Conservation (phyloP, 495 filamentous ascomycete genomes). For the Aspergillus conjunctus region DNA sequence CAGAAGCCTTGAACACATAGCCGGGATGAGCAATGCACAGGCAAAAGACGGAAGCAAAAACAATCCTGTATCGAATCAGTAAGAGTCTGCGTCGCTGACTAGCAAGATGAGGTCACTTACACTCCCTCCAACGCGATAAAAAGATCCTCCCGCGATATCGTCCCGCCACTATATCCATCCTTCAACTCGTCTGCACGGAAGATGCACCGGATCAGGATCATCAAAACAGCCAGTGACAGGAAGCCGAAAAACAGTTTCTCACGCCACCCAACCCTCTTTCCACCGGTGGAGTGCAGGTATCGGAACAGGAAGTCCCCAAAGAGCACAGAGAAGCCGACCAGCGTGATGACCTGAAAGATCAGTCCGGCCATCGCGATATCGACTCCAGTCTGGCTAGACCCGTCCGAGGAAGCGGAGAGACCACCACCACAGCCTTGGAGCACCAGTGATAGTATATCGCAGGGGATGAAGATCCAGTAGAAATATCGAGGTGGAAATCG, state of each 20-base stretch:
- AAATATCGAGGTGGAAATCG: slow-evolving; percentile 49
- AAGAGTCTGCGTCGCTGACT: too few species aligned
- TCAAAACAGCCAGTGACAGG: background rate
- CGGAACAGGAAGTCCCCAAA: background rate
- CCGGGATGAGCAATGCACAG: slow-evolving; percentile 1
- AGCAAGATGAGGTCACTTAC: too few species aligned
- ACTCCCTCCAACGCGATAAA: slow-evolving; percentile 14
- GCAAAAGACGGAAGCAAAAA: background rate
- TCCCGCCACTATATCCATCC: slow-evolving; percentile 2
- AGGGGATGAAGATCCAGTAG: slow-evolving; percentile 57
- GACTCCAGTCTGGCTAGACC: slow-evolving; percentile 51
- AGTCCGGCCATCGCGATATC: slow-evolving; percentile 62
- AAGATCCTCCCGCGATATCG: background rate
- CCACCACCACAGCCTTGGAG: slow-evolving; percentile 60
- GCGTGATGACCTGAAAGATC: slow-evolving; percentile 49
- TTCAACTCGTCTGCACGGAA: slow-evolving; percentile 10
- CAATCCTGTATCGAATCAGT: background rate
- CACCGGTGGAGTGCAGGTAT: background rate
- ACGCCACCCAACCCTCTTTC: background rate
- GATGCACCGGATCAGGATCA: slow-evolving; percentile 11
- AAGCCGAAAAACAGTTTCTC: background rate
- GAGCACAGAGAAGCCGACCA: background rate
- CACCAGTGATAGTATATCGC: slow-evolving; percentile 57
- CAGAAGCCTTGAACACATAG: background rate
- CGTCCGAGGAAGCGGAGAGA: slow-evolving; percentile 36